Evolutionary conservation across 306 rosid genomes (phyloP).

Genomic region (Cicer pinnatifidum): DNA sequence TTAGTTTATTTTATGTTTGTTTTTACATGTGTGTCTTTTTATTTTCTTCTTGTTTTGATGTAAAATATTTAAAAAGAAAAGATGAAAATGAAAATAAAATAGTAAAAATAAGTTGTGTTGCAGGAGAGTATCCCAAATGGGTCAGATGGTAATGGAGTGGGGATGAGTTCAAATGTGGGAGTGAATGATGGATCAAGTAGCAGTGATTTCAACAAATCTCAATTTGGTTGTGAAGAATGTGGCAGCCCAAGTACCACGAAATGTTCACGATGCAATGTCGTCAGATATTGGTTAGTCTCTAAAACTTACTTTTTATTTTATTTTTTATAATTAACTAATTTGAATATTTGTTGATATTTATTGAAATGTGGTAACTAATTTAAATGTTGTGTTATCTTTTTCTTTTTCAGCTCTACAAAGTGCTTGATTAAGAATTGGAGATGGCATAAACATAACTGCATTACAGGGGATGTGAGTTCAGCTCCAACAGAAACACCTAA

Average conservation of each 20-base stretch:
- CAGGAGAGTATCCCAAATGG: constrained; percentile 34
- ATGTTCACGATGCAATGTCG: constrained; percentile 46
- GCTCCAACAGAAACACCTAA: constrained; percentile 12
- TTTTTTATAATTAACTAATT: too few relatives aligned
- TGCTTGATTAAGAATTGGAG: constrained; percentile 49
- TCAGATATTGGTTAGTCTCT: constrained; percentile 48
- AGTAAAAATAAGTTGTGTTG: background rate
- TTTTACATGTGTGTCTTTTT: too few relatives aligned
- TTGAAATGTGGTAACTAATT: background rate
- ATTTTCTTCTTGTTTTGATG: too few relatives aligned
- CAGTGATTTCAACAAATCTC: background rate
- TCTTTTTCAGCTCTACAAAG: constrained; percentile 42
- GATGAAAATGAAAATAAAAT: too few relatives aligned
- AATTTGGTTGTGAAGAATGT: constrained; percentile 41
- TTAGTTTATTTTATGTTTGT: too few relatives aligned
- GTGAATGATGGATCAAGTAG: background rate
- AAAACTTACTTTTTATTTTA: background rate
- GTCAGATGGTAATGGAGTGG: background rate
- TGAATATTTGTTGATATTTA: background rate
- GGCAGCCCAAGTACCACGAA: constrained; percentile 44
- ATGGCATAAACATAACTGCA: constrained; percentile 50
- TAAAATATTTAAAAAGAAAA: too few relatives aligned
- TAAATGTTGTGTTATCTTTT: background rate
- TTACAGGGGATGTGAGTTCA: constrained; percentile 31
- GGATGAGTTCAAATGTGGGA: constrained; percentile 8